A percentile compares a stretch with the other conserved stretches of the same genome.
These are phyloP conservation scores for Pulveroboletus frians DNA, from an alignment of 768 basidiomycete genomes.

Conservation along the genomic window DNA sequence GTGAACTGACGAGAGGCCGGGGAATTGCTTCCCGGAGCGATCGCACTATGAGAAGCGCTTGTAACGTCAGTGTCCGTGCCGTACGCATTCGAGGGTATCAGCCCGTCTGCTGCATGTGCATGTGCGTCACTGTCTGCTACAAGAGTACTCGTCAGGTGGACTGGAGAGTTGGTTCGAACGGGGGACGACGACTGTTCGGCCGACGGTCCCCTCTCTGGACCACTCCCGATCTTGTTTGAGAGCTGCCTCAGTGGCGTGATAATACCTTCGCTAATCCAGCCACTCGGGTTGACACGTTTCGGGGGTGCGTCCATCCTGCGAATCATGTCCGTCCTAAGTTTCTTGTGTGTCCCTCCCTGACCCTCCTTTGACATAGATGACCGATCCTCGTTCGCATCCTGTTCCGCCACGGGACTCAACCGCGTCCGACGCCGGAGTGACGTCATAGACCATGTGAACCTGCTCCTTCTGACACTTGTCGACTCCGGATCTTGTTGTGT, in stretches of 20 bases:
- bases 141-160: not conserved
- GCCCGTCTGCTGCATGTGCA: not conserved
- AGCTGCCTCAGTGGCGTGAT: slow-evolving; percentile 22
- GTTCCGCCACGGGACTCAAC: slow-evolving; percentile 26
- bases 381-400: slow-evolving; percentile 12
- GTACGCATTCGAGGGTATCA: slow-evolving; percentile 5
- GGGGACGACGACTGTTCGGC: slow-evolving; percentile 6
- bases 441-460: slow-evolving; percentile 27
- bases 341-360: slow-evolving; percentile 18
- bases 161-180: not conserved
- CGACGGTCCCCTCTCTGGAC: not conserved
- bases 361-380: slow-evolving; percentile 15
- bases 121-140: not conserved
- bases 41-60: slow-evolving; percentile 35
- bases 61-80: slow-evolving; percentile 3
- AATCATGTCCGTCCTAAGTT: slow-evolving; percentile 69
- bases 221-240: slow-evolving; percentile 3
- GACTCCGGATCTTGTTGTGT: slow-evolving; percentile 18
- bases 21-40: slow-evolving; percentile 7
- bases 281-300: slow-evolving; percentile 68
- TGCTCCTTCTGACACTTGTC: slow-evolving; percentile 13
- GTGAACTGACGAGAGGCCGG: slow-evolving; percentile 9
- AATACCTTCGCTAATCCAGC: slow-evolving; percentile 53
- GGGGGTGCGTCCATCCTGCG: slow-evolving; percentile 64
- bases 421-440: slow-evolving; percentile 30